Percentiles rank a stretch among this genome's conserved stretches.
Conservation (phyloP, 805 yeast species). For the Saccharomyces paradoxus region DNA sequence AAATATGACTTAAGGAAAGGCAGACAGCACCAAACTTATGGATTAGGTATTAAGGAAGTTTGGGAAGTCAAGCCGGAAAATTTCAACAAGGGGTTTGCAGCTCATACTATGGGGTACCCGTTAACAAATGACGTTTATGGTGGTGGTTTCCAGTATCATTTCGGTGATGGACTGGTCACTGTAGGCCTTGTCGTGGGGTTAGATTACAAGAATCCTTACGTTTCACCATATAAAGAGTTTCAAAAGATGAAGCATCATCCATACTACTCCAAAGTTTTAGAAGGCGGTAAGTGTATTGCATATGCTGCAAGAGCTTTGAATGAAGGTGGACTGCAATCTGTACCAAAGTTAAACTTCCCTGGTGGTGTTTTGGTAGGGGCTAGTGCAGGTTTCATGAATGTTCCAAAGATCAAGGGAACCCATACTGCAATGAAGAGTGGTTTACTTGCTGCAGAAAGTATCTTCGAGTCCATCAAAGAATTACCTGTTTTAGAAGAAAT, state of each 20-base stretch:
- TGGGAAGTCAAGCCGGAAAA: constrained; percentile 89
- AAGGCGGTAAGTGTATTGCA: constrained; percentile 86
- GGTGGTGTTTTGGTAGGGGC: constrained; percentile 96
- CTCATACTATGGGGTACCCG: constrained; percentile 89
- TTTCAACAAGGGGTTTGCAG: constrained; percentile 70
- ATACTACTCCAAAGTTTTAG: constrained; percentile 59
- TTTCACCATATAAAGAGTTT: constrained; percentile 93
- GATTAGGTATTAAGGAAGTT: constrained; percentile 90
- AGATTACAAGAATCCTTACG: constrained; percentile 90
- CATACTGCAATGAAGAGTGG: constrained; percentile 97
- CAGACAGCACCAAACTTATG: constrained; percentile 75
- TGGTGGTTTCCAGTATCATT: constrained; percentile 96
- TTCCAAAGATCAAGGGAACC: constrained; percentile 94
- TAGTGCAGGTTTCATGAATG: constrained; percentile 93
- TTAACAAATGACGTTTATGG: constrained; percentile 70
- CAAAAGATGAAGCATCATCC: constrained; percentile 93
- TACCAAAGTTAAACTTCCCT: constrained; percentile 85
- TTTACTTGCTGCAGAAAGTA: constrained; percentile 84
- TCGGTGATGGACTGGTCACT: constrained; percentile 85
- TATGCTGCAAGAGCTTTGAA: constrained; percentile 95
- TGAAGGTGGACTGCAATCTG: constrained; percentile 94
- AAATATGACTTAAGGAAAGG: constrained; percentile 61
- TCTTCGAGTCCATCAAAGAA: constrained; percentile 46
- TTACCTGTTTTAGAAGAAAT: constrained; percentile 35
- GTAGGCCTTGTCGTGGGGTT: constrained; percentile 93